Percentiles rank a stretch among this genome's conserved stretches.
Conservation (phyloP, 2,329 filamentous ascomycete species). For the Monilinia aucupariae region DNA sequence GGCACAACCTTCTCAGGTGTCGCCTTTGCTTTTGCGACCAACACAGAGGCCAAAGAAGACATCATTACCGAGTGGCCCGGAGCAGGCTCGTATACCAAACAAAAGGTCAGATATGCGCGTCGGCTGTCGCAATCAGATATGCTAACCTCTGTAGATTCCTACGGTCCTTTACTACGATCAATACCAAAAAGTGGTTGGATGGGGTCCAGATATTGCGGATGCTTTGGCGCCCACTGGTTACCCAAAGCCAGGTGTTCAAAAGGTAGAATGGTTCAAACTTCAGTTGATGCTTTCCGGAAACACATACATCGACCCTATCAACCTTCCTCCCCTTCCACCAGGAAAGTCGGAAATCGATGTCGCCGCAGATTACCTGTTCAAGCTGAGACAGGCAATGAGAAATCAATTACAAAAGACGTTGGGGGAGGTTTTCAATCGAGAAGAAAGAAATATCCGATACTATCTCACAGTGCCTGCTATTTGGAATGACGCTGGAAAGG, state of each 20-base stretch:
- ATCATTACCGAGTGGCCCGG: slow-evolving; percentile 99
- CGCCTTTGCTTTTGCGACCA: slow-evolving; percentile 87
- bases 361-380: slow-evolving; percentile 98
- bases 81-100: slow-evolving; percentile 94
- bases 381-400: slow-evolving; percentile 94
- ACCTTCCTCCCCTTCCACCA: slow-evolving; percentile 90
- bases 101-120: slow-evolving; percentile 63
- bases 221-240: slow-evolving; percentile 94
- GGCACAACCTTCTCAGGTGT: slow-evolving; percentile 98
- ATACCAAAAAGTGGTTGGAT: slow-evolving; percentile 99
- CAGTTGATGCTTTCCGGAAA: slow-evolving; percentile 98
- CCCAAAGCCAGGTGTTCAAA: slow-evolving; percentile 95
- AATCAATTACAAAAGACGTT: slow-evolving; percentile 92
- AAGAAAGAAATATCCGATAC: slow-evolving; percentile 96
- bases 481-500: slow-evolving; percentile 98
- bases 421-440: slow-evolving; percentile 94
- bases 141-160: slow-evolving; percentile 63
- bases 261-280: slow-evolving; percentile 99
- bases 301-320: slow-evolving; percentile 98
- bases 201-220: slow-evolving; percentile 97
- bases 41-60: slow-evolving; percentile 95
- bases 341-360: slow-evolving; percentile 99
- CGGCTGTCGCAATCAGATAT: not conserved
- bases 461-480: slow-evolving; percentile 98
- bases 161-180: slow-evolving; percentile 99